phyloP scores from a whole-genome alignment of 2,329 filamentous ascomycete species.

The Aureobasidium subglaciale region DNA sequence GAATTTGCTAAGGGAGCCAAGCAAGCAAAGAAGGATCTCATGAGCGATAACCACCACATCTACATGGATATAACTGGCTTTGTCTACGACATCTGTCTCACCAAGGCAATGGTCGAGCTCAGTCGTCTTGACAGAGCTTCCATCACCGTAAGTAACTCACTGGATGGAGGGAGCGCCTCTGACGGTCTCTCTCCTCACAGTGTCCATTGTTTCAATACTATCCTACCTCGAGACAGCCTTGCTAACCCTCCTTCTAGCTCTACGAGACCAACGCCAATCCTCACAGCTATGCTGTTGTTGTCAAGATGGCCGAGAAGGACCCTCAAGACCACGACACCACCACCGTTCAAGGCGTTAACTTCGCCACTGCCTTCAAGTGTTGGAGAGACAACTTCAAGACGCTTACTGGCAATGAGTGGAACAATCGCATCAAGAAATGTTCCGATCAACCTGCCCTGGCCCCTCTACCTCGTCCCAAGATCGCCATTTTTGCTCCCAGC shows the following conservation, averaged over 20 bases:
- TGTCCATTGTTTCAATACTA: too few species aligned
- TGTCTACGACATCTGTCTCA: constrained; percentile 56
- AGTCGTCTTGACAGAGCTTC: constrained; percentile 53
- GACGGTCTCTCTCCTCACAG: constrained; percentile 9
- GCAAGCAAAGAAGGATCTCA: constrained; percentile 24
- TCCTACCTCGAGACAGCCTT: too few species aligned
- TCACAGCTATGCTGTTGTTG: constrained; percentile 54
- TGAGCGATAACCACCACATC: constrained; percentile 51
- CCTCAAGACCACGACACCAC: constrained; percentile 13
- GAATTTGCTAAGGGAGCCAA: constrained; percentile 22
- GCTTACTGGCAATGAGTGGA: constrained; percentile 35
- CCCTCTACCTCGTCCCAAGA: not conserved
- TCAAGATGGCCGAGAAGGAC: constrained; percentile 18
- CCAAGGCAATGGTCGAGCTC: constrained; percentile 42
- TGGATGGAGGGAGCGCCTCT: too few species aligned
- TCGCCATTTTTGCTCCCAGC: not conserved
- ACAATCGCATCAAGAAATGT: constrained; percentile 29
- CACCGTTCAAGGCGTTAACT: constrained; percentile 22
- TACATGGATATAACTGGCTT: constrained; percentile 59
- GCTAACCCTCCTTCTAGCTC: too few species aligned
- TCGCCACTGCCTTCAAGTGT: constrained; percentile 27
- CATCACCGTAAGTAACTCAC: constrained; percentile 46
- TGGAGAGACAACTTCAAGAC: constrained; percentile 36
- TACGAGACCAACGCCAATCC: constrained; percentile 58
- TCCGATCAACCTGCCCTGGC: not conserved